Conservation (phyloP, 1,284 basidiomycete species). For the Thecaphora thlaspeos region DNA sequence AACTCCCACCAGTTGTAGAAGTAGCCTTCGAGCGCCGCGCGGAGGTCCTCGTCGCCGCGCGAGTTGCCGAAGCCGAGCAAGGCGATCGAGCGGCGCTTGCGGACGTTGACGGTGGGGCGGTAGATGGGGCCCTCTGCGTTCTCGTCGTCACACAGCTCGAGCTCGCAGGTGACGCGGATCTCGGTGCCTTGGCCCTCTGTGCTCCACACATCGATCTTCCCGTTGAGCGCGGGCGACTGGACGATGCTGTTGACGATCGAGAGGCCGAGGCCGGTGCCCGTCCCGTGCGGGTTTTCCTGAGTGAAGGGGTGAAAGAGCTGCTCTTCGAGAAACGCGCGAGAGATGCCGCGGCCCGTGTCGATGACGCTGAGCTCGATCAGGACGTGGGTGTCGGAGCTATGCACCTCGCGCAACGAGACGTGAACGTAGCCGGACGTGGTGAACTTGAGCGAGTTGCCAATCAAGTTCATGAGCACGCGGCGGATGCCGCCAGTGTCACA, state of each 20-base stretch:
- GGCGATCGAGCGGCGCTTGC: slow-evolving; percentile 65
- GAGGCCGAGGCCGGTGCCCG: slow-evolving; percentile 91
- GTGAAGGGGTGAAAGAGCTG: slow-evolving; percentile 96
- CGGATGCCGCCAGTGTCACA: slow-evolving; percentile 91
- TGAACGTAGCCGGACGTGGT: slow-evolving; percentile 83
- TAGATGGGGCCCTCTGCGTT: slow-evolving; percentile 45
- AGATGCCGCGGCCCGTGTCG: slow-evolving; percentile 77
- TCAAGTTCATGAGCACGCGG: slow-evolving; percentile 89
- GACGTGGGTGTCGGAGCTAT: slow-evolving; percentile 64
- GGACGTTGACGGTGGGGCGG: slow-evolving; percentile 61
- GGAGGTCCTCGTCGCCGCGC: slow-evolving; percentile 70
- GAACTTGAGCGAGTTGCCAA: slow-evolving; percentile 89
- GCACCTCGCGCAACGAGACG: slow-evolving; percentile 75
- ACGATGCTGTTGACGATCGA: slow-evolving; percentile 94
- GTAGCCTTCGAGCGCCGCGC: slow-evolving; percentile 68
- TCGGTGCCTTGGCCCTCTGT: slow-evolving; percentile 89
- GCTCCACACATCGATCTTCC: slow-evolving; percentile 80
- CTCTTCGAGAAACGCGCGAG: slow-evolving; percentile 64
- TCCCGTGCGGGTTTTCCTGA: slow-evolving; percentile 80
- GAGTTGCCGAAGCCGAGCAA: slow-evolving; percentile 72
- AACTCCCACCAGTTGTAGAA: slow-evolving; percentile 77
- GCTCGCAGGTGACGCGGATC: slow-evolving; percentile 81
- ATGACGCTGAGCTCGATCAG: slow-evolving; percentile 81
- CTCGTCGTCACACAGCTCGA: slow-evolving; percentile 62
- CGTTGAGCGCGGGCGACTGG: slow-evolving; percentile 78